These are phyloP conservation scores for Pleurotus salmoneostramineus DNA, from an alignment of 768 basidiomycete genomes.

Conservation along the genomic window DNA sequence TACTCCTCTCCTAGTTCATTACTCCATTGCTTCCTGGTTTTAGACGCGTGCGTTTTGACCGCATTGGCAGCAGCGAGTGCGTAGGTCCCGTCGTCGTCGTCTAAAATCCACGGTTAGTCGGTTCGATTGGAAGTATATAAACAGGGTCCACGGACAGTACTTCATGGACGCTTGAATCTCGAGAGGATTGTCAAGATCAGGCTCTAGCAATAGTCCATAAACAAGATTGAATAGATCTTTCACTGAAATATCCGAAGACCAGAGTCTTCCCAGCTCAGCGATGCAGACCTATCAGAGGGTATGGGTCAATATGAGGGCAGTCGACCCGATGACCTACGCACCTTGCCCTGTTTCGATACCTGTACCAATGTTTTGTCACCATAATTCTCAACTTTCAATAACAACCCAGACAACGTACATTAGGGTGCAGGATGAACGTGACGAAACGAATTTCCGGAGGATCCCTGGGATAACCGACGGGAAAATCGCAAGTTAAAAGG, in stretches of 20 bases:
- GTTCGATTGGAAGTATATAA: background rate
- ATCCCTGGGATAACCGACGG: constrained; percentile 21
- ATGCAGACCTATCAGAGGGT: constrained; percentile 17
- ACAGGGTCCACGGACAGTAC: constrained; percentile 18
- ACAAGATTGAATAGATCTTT: constrained; percentile 20
- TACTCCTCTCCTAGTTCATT: constrained; percentile 14
- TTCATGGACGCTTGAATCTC: constrained; percentile 25
- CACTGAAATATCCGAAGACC: constrained; percentile 24
- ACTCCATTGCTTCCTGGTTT: constrained; percentile 19
- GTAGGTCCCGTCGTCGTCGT: constrained; percentile 25
- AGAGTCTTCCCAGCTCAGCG: constrained; percentile 23
- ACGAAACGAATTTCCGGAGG: constrained; percentile 24
- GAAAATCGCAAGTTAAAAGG: constrained; percentile 21
- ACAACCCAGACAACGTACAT: constrained; percentile 14
- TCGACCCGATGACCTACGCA: background rate
- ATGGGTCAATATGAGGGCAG: constrained; percentile 1
- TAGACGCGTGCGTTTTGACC: constrained; percentile 18
- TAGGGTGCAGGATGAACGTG: constrained; percentile 25
- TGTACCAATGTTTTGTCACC: constrained; percentile 1
- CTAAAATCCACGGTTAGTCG: constrained; percentile 9
- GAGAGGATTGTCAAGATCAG: constrained; percentile 24
- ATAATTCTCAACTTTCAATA: background rate
- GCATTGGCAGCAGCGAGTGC: constrained; percentile 23
- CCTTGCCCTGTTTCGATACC: constrained; percentile 29
- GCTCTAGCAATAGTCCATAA: constrained; percentile 20